phyloP scores from a whole-genome alignment of 2,329 filamentous ascomycete genomes.

The Ophiostoma sp. region DNA sequence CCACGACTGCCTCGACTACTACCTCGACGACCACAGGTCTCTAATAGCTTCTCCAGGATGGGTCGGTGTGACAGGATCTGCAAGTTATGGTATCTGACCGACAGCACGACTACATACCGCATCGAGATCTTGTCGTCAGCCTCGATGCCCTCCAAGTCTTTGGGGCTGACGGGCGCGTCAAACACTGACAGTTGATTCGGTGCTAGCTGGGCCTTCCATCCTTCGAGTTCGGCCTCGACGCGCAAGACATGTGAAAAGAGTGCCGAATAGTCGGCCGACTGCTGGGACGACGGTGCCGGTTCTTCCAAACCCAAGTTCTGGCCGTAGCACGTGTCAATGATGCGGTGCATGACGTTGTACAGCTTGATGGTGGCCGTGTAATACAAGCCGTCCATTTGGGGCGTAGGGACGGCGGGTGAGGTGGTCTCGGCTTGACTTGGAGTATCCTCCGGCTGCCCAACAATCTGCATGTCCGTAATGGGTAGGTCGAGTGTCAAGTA shows the following conservation, averaged over 20 bases:
- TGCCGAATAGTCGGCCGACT: slow-evolving; percentile 31
- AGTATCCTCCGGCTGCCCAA: not conserved
- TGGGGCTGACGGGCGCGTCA: slow-evolving; percentile 19
- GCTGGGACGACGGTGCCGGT: not conserved
- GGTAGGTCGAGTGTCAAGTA: slow-evolving; percentile 45
- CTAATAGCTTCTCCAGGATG: slow-evolving; percentile 33
- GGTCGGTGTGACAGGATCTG: slow-evolving; percentile 38
- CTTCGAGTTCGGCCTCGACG: slow-evolving; percentile 42
- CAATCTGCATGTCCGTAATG: slow-evolving; percentile 20
- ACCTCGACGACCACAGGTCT: not conserved
- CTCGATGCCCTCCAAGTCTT: slow-evolving; percentile 20
- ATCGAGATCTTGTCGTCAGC: slow-evolving; percentile 9
- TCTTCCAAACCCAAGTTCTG: slow-evolving; percentile 44
- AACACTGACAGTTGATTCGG: slow-evolving; percentile 27
- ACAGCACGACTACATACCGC: slow-evolving; percentile 39
- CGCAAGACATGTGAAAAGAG: slow-evolving; percentile 41
- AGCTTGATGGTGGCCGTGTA: slow-evolving; percentile 42
- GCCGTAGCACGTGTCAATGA: slow-evolving; percentile 46
- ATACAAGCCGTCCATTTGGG: slow-evolving; percentile 32
- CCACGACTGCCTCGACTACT: not conserved
- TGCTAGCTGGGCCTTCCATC: slow-evolving; percentile 42
- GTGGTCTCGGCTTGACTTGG: not conserved
- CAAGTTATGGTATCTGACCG: slow-evolving; percentile 39
- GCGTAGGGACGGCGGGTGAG: not conserved
- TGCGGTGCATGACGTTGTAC: slow-evolving; percentile 39